Conservation (phyloP, 768 basidiomycete genomes). For the Amanita rubescens region DNA sequence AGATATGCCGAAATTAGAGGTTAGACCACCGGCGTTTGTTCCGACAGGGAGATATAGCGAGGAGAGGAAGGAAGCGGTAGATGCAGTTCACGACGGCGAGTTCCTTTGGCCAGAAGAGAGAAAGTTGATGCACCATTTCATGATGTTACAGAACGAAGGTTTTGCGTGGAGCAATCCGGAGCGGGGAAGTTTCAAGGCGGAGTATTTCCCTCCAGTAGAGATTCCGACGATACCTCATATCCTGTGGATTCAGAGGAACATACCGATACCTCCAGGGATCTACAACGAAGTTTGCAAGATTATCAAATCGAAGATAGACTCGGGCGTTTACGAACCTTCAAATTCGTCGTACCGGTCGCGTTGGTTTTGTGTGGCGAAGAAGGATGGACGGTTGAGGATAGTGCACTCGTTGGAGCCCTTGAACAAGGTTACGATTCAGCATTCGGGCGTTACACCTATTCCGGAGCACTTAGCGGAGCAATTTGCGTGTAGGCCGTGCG, state of each 20-base stretch:
- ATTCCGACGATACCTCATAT: slow-evolving; percentile 29
- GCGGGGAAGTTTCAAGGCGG: slow-evolving; percentile 22
- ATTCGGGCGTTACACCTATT: slow-evolving; percentile 20
- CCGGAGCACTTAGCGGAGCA: neutral
- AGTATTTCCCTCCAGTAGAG: slow-evolving; percentile 25
- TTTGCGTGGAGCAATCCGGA: slow-evolving; percentile 34
- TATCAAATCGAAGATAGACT: slow-evolving; percentile 26
- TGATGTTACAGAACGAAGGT: slow-evolving; percentile 21
- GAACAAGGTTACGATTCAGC: slow-evolving; percentile 27
- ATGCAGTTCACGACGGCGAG: slow-evolving; percentile 15
- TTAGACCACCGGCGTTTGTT: slow-evolving; percentile 13
- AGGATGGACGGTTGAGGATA: neutral
- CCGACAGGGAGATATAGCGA: slow-evolving; percentile 19
- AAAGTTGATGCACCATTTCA: slow-evolving; percentile 23
- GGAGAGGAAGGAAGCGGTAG: slow-evolving; percentile 16
- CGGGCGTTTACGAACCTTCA: slow-evolving; percentile 33
- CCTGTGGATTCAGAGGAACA: slow-evolving; percentile 20
- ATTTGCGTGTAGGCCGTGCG: neutral
- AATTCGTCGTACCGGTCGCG: slow-evolving; percentile 29
- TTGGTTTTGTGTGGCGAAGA: slow-evolving; percentile 25
- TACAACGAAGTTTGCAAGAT: slow-evolving; percentile 23
- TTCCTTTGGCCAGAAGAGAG: slow-evolving; percentile 16
- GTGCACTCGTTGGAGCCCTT: slow-evolving; percentile 32
- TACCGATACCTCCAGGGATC: slow-evolving; percentile 26
- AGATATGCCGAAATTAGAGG: slow-evolving; percentile 14